Evolutionary conservation across 225 moss, liverwort and hornwort species (phyloP).

Genomic region (Polytrichum formosum): DNA sequence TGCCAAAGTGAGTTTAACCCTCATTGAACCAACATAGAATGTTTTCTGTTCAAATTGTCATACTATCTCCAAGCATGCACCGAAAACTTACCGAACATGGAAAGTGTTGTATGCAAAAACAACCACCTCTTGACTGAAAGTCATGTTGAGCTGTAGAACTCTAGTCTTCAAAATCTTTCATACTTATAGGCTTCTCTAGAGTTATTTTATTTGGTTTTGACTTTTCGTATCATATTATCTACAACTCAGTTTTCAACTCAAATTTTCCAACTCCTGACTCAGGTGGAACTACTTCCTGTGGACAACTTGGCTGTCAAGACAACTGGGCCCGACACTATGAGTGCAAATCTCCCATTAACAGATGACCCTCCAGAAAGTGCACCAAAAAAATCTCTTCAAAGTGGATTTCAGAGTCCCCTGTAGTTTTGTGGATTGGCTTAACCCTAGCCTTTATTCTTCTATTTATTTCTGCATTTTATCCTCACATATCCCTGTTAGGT

Average conservation of each 20-base stretch:
- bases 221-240: background rate
- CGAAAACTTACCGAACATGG: too few relatives aligned
- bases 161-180: too few relatives aligned
- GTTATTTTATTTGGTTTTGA: background rate
- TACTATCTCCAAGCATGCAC: too few relatives aligned
- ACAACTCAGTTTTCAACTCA: conserved; percentile 4
- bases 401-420: conserved; percentile 14
- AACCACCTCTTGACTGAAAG: too few relatives aligned
- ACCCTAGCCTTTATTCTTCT: conserved; percentile 6
- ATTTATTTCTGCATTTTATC: conserved; percentile 28
- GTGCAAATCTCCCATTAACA: background rate
- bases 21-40: too few relatives aligned
- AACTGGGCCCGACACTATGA: too few relatives aligned
- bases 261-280: conserved; percentile 6
- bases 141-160: too few relatives aligned
- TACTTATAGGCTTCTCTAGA: too few relatives aligned
- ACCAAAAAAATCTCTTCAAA: background rate
- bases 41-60: too few relatives aligned
- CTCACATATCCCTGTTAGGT: conserved; percentile 22
- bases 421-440: conserved; percentile 14
- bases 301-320: conserved; percentile 1
- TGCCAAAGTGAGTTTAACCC: too few relatives aligned
- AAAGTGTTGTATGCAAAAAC: too few relatives aligned
- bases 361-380: background rate
- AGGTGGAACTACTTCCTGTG: conserved; percentile 24